Percentiles rank a stretch among this genome's conserved stretches.
These are phyloP conservation scores for Erysimum cheiranthoides DNA, from an alignment of 345 rosid genomes.

Conservation along the genomic window DNA sequence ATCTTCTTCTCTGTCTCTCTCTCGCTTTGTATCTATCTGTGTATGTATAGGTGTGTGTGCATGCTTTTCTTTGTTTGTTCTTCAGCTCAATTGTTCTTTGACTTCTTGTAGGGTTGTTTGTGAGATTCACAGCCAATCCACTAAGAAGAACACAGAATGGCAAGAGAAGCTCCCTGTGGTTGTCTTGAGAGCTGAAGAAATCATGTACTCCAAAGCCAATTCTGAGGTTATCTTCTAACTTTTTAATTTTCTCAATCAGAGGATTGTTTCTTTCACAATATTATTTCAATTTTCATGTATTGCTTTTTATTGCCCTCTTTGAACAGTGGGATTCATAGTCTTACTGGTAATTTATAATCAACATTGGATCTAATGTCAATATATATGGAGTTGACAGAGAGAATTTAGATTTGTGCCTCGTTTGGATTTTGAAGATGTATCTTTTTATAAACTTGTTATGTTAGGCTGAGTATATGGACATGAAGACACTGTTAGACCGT, in stretches of 20 bases:
- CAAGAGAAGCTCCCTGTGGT: constrained; percentile 89
- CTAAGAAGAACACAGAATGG: constrained; percentile 92
- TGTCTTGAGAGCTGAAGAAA: constrained; percentile 88
- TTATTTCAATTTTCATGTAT: not conserved
- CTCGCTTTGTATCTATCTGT: constrained; percentile 32
- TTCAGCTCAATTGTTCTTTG: constrained; percentile 13
- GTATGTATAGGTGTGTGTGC: constrained; percentile 26
- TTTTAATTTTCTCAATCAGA: constrained; percentile 12
- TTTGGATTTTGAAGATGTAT: not conserved
- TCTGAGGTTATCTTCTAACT: constrained; percentile 71
- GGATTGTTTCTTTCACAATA: not conserved
- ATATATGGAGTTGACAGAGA: not conserved
- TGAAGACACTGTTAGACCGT: constrained; percentile 80
- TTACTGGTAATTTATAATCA: not conserved
- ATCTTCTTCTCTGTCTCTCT: not conserved
- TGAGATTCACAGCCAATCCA: constrained; percentile 66
- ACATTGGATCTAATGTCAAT: not conserved
- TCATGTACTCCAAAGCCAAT: constrained; percentile 95
- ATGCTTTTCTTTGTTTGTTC: constrained; percentile 16
- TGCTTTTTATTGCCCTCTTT: constrained; percentile 27
- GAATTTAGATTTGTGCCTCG: not conserved
- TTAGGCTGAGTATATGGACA: constrained; percentile 78
- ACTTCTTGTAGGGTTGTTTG: constrained; percentile 61
- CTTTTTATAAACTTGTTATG: not conserved
- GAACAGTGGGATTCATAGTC: constrained; percentile 29